Conservation (phyloP, 1,284 basidiomycete genomes). For the Cryptococcus deneoformans region DNA sequence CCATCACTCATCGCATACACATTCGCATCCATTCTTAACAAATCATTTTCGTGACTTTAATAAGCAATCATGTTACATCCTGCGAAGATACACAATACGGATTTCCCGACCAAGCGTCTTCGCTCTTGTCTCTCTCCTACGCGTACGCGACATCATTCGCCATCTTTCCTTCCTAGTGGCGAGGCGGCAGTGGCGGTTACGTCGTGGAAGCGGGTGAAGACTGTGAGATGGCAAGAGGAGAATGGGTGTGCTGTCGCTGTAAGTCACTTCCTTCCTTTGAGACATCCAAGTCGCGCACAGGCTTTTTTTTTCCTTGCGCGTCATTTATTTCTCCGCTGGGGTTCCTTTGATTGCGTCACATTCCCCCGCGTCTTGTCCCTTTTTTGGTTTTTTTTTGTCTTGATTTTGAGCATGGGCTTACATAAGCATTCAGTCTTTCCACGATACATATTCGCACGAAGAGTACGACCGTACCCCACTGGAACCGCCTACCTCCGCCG, state of each 20-base stretch:
- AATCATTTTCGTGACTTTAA: neutral
- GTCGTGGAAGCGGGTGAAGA: conserved; percentile 29
- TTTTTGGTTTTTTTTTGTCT: no score
- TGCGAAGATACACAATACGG: neutral
- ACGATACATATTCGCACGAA: conserved; percentile 44
- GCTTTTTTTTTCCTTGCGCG: neutral
- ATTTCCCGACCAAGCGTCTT: neutral
- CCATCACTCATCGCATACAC: neutral
- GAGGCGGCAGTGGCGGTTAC: conserved; percentile 11
- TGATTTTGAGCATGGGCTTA: no score
- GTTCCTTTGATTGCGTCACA: neutral
- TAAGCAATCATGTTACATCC: no score
- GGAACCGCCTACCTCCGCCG: conserved; percentile 47
- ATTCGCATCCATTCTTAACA: neutral
- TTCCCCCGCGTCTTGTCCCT: neutral
- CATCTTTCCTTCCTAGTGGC: conserved; percentile 6
- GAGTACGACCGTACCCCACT: conserved; percentile 52
- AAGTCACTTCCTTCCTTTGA: conserved; percentile 10
- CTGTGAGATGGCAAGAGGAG: conserved; percentile 40
- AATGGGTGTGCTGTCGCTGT: conserved; percentile 41
- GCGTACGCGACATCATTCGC: conserved; percentile 16
- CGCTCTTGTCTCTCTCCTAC: conserved; percentile 42
- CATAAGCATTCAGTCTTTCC: conserved; percentile 31
- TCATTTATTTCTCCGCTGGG: neutral
- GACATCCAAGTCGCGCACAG: neutral